A percentile compares a stretch with the other conserved stretches of the same genome.
These are phyloP conservation scores for Pythium rhizo-oryzae DNA, from an alignment of 352 stramenopile genomes.

Conservation along the genomic window DNA sequence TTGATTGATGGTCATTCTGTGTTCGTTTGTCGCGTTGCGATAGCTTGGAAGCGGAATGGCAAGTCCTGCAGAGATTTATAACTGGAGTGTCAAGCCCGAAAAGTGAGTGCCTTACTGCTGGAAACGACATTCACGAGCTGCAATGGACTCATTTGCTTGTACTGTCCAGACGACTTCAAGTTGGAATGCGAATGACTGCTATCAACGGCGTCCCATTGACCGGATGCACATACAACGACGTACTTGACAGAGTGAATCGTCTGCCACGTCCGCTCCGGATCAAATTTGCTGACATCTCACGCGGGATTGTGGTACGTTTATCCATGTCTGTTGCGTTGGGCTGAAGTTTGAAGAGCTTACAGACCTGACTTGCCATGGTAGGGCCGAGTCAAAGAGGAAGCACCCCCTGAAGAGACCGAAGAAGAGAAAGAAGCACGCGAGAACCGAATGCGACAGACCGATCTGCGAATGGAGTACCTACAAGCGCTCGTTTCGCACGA, in stretches of 20 bases:
- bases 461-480: slow-evolving; percentile 76
- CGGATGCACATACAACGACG: slow-evolving; percentile 79
- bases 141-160: background rate
- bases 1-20: background rate
- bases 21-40: background rate
- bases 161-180: slow-evolving; percentile 48
- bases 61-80: slow-evolving; percentile 89
- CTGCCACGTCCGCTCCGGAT: slow-evolving; percentile 70
- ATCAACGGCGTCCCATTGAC: slow-evolving; percentile 79
- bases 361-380: slow-evolving; percentile 5
- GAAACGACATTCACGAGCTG: background rate
- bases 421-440: slow-evolving; percentile 69
- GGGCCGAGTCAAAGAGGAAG: slow-evolving; percentile 68
- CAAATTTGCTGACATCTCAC: slow-evolving; percentile 81
- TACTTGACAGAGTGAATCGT: slow-evolving; percentile 76
- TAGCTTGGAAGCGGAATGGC: slow-evolving; percentile 76
- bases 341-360: background rate
- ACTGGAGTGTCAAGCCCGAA: slow-evolving; percentile 89
- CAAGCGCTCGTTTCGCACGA: slow-evolving; percentile 75
- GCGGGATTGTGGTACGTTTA: slow-evolving; percentile 77
- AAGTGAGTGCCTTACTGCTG: slow-evolving; percentile 40
- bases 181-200: slow-evolving; percentile 84
- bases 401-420: slow-evolving; percentile 64
- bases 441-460: slow-evolving; percentile 60
- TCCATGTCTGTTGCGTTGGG: slow-evolving; percentile 18